Evolutionary conservation across 257 asterid species (phyloP), one percentile per base, ranked within the genome.

Genomic region (Rauvolfia tetraphylla): DNA sequence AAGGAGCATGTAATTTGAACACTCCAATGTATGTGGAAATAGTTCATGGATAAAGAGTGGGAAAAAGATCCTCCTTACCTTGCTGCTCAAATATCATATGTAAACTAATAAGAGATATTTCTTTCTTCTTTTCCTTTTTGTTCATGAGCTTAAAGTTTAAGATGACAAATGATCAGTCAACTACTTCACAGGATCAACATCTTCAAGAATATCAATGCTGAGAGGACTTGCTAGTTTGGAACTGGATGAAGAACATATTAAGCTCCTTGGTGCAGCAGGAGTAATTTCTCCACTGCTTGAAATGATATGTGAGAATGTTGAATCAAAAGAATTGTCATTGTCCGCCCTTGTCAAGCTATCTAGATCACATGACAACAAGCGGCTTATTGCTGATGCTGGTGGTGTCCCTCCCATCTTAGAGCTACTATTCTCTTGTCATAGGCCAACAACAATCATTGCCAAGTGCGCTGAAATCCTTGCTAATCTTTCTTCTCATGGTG

Each of bases 401-500:
- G 92, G 92, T 0, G 82, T 86, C 72, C 82, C 82, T 73, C 81
- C 82, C 25, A 57, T 89, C 18, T 39, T 86, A 59, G 84, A 87
- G 74, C 83, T 83, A 18, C 41, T 87, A 27, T 82, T 80, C 53
- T 86, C 88, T 5, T 65, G 89, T 59, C 88, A 83, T 73, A 33
- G 77, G 38, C 73, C 75, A 27, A 59, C 82, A 23, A 46, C 65
- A 18, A 75, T 87, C 20, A 79, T 81, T 1, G 81, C 87, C 7
- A 86, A 83, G 73, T 86, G 87, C 78, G 83, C 88, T 2, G 90
- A 87, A 73, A 81, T 89, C 67, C 85, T 89, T 6, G 86, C 88
- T 29, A 84, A 85, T 76, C 87, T 89, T 69, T 84, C 88, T 4
- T 79, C 82, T 23, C 66, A 83, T 18, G 89, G 89, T 0, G 89